phyloP scores from a whole-genome alignment of 208 protist species.

The Leishmania martiniquensis region DNA sequence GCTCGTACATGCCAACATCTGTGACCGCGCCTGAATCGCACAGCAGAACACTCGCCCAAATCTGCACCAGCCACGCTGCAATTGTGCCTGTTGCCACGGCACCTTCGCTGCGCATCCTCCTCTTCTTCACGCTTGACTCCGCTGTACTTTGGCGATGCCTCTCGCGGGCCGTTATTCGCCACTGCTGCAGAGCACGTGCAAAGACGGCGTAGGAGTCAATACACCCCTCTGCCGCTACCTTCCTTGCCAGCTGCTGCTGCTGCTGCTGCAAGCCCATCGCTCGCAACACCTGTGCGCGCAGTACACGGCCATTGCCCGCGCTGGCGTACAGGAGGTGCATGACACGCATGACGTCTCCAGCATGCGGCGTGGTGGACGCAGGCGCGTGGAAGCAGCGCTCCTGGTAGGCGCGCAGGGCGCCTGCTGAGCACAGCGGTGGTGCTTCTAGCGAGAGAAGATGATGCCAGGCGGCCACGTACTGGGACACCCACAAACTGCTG shows the following conservation, averaged over 20 bases:
- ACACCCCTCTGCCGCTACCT: not conserved
- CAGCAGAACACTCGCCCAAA: conserved; percentile 26
- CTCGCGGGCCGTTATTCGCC: not conserved
- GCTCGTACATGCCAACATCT: conserved; percentile 28
- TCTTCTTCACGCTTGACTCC: not conserved
- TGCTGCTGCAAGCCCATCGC: not conserved
- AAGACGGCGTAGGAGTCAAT: conserved; percentile 1
- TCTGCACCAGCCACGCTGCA: conserved; percentile 21
- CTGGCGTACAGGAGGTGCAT: conserved; percentile 31
- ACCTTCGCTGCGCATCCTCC: not conserved
- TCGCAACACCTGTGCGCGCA: conserved; percentile 23
- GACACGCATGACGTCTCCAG: conserved; percentile 15
- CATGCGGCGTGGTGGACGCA: conserved; percentile 2
- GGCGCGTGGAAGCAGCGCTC: conserved; percentile 6
- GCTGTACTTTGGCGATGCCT: not conserved
- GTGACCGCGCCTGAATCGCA: conserved; percentile 24
- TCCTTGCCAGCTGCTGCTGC: not conserved
- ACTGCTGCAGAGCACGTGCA: not conserved
- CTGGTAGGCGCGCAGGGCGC: conserved; percentile 12
- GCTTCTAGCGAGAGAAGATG: conserved; percentile 18
- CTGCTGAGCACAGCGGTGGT: conserved; percentile 19
- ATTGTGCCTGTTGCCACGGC: not conserved
- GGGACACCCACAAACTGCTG: not conserved
- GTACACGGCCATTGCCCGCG: conserved; percentile 19
- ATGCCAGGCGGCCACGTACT: conserved; percentile 18